Conservation (phyloP, 73 alveolate species). For the Paramecium biaurelia region DNA sequence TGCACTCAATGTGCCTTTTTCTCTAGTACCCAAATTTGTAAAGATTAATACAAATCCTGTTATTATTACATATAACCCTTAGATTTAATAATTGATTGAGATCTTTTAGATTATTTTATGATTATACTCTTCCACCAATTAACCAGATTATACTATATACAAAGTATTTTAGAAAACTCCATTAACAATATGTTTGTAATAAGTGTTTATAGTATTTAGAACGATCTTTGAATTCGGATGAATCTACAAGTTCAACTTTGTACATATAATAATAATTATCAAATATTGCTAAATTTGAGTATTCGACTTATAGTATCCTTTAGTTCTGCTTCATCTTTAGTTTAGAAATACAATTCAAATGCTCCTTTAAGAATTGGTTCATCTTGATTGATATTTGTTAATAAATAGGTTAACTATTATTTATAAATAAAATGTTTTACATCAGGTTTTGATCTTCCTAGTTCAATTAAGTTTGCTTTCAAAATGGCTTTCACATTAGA, state of each 20-base stretch:
- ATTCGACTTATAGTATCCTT: constrained; percentile 33
- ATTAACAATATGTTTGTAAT: not conserved
- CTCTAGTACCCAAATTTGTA: constrained; percentile 46
- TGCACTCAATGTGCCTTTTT: constrained; percentile 57
- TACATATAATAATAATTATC: not conserved
- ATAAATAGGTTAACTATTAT: not conserved
- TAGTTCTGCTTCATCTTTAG: constrained; percentile 19
- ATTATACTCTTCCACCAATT: not conserved
- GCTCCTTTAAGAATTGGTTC: constrained; percentile 55
- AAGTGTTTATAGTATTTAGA: not conserved
- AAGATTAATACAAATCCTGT: constrained; percentile 33
- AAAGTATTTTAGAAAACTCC: not conserved
- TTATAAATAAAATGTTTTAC: not conserved
- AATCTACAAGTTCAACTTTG: constrained; percentile 39
- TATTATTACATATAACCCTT: constrained; percentile 13
- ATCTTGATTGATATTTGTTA: not conserved
- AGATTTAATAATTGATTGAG: not conserved
- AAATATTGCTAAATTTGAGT: constrained; percentile 18
- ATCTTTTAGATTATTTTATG: not conserved
- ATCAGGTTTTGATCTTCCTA: not conserved
- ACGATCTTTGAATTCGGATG: not conserved
- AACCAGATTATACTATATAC: not conserved
- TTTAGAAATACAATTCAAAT: constrained; percentile 26
- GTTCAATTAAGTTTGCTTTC: not conserved
- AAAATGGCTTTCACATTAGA: not conserved